Conservation (phyloP, 78 protist species). For the Bigelowiella natans region DNA sequence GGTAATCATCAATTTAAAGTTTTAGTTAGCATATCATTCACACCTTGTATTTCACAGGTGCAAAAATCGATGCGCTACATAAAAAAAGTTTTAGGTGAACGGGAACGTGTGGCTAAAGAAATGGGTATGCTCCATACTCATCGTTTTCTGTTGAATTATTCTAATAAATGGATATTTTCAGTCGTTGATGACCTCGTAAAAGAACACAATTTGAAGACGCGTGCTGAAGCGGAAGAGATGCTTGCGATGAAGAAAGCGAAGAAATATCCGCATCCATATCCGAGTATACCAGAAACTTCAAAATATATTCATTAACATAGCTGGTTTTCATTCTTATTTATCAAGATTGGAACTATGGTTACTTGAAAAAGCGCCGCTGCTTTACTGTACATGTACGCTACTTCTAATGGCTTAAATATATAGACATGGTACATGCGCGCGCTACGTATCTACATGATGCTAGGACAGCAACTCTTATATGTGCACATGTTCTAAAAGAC, state of each 20-base stretch:
- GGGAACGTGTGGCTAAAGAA: neutral
- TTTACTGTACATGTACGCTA: no score
- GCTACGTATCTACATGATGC: no score
- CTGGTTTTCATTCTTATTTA: no score
- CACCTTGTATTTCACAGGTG: neutral
- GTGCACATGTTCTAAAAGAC: no score
- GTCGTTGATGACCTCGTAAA: neutral
- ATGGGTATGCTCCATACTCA: neutral
- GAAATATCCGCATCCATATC: neutral
- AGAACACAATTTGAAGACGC: neutral
- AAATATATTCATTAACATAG: no score
- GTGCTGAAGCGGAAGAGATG: neutral
- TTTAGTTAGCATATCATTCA: no score
- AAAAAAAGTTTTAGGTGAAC: neutral
- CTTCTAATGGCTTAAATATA: no score
- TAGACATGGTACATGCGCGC: no score
- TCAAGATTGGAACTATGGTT: no score
- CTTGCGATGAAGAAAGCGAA: neutral
- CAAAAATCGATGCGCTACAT: neutral
- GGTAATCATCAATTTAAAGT: no score
- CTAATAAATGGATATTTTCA: neutral
- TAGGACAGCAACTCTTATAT: no score
- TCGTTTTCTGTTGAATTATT: neutral
- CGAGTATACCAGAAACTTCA: neutral
- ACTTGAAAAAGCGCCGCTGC: no score